phyloP scores from a whole-genome alignment of 2,329 filamentous ascomycete genomes.

The Graphilbum ipis-grandicollis region DNA sequence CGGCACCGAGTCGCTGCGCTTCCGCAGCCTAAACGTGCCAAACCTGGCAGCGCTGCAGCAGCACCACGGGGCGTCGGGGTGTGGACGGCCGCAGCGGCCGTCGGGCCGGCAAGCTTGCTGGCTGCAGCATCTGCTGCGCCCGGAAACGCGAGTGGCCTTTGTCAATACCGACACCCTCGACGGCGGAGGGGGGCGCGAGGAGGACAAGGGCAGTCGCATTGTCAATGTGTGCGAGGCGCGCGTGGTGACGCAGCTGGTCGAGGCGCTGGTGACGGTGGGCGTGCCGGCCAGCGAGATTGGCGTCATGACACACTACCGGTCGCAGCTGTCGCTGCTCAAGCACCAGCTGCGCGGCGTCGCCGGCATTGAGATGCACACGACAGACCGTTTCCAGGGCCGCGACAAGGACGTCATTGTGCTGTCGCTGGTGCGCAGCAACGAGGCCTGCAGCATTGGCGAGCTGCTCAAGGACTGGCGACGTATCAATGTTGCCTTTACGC shows the following conservation, averaged over 20 bases:
- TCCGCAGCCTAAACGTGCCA: slow-evolving; percentile 49
- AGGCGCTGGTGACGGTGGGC: slow-evolving; percentile 58
- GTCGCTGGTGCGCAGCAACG: slow-evolving; percentile 75
- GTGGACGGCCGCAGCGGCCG: slow-evolving; percentile 16
- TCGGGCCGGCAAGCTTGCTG: slow-evolving; percentile 61
- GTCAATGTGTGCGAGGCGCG: slow-evolving; percentile 73
- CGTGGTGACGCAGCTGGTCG: slow-evolving; percentile 64
- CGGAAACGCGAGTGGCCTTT: slow-evolving; percentile 61
- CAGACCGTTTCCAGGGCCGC: slow-evolving; percentile 88
- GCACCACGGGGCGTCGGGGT: slow-evolving; percentile 30
- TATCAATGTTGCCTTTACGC: slow-evolving; percentile 90
- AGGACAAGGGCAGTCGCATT: slow-evolving; percentile 66
- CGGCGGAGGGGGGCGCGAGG: slow-evolving; percentile 42
- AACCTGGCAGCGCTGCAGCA: slow-evolving; percentile 43
- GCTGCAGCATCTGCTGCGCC: slow-evolving; percentile 54
- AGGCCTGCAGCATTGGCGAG: slow-evolving; percentile 69
- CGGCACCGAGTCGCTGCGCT: slow-evolving; percentile 60
- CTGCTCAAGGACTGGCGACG: slow-evolving; percentile 79
- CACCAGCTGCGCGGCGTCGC: slow-evolving; percentile 41
- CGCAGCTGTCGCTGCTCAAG: slow-evolving; percentile 70
- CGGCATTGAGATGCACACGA: slow-evolving; percentile 84
- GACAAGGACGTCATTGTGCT: slow-evolving; percentile 90
- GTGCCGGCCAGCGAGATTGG: slow-evolving; percentile 64
- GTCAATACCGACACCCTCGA: slow-evolving; percentile 72
- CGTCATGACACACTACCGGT: slow-evolving; percentile 93